Percentiles rank a stretch among this genome's conserved stretches.
phyloP scores from a whole-genome alignment of 2,329 filamentous ascomycete species.

The Aureobasidium sp. region DNA sequence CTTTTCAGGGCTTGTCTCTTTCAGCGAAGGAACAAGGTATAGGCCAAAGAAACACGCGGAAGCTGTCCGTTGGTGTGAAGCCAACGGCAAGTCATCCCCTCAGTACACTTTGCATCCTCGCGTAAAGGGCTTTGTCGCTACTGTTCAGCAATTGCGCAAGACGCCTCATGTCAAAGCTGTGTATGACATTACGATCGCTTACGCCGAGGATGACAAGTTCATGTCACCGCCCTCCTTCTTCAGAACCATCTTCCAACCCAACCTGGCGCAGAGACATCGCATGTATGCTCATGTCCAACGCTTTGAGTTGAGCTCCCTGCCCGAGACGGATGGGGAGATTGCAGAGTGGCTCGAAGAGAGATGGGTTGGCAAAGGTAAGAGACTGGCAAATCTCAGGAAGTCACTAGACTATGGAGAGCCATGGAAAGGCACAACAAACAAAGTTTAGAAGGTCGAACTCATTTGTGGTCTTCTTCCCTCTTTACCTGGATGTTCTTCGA shows the following conservation, averaged over 20 bases:
- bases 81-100: conserved; percentile 43
- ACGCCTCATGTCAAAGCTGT: conserved; percentile 28
- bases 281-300: conserved; percentile 29
- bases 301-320: conserved; percentile 24
- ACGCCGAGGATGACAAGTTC: conserved; percentile 24
- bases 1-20: conserved; percentile 51
- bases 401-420: conserved; percentile 1
- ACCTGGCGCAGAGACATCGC: conserved; percentile 22
- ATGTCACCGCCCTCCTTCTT: conserved; percentile 27
- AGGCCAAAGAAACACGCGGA: conserved; percentile 45
- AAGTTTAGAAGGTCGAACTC: not conserved
- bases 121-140: conserved; percentile 53
- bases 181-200: conserved; percentile 34
- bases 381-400: conserved; percentile 22
- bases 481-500: not conserved
- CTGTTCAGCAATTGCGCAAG: conserved; percentile 44
- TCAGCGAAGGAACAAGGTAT: conserved; percentile 56
- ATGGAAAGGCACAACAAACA: not conserved
- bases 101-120: conserved; percentile 53
- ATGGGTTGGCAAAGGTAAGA: conserved; percentile 30
- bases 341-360: conserved; percentile 28
- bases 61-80: conserved; percentile 46
- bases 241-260: conserved; percentile 23
- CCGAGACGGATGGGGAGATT: conserved; percentile 24
- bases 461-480: not conserved